A percentile compares a stretch with the other conserved stretches of the same genome.
phyloP scores from a whole-genome alignment of 108 stramenopile species.

The Cyclotella cryptica region DNA sequence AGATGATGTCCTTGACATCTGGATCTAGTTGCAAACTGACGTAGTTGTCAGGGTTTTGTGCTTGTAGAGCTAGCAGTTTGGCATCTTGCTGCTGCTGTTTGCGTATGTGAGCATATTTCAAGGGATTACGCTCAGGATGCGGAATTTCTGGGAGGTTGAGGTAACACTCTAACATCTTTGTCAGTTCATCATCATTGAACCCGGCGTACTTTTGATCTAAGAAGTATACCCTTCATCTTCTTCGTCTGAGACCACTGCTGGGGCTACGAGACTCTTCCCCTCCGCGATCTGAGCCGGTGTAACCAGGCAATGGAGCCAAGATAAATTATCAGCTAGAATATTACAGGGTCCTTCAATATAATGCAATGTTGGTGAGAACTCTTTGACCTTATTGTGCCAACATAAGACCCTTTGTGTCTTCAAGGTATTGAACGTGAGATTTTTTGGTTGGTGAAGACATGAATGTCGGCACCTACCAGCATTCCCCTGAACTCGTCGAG shows the following conservation, averaged over 20 bases:
- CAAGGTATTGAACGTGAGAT: conserved; percentile 29
- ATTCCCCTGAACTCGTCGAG: conserved; percentile 25
- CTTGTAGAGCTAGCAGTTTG: background rate
- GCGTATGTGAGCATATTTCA: background rate
- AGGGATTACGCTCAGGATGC: background rate
- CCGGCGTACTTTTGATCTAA: background rate
- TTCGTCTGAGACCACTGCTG: background rate
- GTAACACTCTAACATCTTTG: background rate
- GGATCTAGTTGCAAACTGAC: background rate
- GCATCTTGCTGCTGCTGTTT: background rate
- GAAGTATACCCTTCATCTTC: conserved; percentile 1
- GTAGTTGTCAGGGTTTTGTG: background rate
- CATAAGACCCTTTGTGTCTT: conserved; percentile 46
- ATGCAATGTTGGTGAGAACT: conserved; percentile 20
- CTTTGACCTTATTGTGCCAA: too few species aligned
- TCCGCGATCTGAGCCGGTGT: conserved; percentile 1
- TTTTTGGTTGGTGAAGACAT: conserved; percentile 40
- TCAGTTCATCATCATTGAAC: background rate
- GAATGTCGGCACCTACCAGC: too few species aligned
- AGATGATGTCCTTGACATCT: too few species aligned
- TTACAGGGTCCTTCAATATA: conserved; percentile 51
- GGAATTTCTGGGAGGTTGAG: background rate
- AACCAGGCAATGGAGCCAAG: background rate
- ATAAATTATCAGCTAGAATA: conserved; percentile 20
- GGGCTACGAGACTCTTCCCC: conserved; percentile 20